Evolutionary conservation across 2,329 filamentous ascomycete genomes (phyloP).

Genomic region (Drechslerella coelobrocha): DNA sequence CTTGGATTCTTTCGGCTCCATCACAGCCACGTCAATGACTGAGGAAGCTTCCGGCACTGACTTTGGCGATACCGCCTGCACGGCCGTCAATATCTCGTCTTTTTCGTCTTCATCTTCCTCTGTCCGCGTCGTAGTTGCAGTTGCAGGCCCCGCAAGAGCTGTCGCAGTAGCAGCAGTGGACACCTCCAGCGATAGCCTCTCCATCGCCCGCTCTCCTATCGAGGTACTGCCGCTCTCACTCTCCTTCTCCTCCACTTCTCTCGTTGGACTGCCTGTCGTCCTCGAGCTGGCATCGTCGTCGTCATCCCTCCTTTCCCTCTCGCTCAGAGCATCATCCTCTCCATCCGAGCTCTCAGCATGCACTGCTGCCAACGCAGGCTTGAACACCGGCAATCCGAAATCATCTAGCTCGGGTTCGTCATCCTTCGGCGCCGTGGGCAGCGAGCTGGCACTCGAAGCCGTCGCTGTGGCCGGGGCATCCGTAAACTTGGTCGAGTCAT

Average conservation of each 20-base stretch:
- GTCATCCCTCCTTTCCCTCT: conserved; percentile 18
- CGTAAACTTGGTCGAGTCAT: neutral
- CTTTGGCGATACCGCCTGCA: neutral
- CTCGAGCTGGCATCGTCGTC: conserved; percentile 39
- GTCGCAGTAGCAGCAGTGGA: conserved; percentile 2
- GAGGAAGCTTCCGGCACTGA: neutral
- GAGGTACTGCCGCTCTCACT: neutral
- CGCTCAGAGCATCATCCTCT: conserved; percentile 29
- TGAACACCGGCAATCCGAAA: conserved; percentile 45
- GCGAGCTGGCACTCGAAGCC: conserved; percentile 52
- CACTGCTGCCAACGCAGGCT: conserved; percentile 19
- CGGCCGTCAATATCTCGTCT: neutral
- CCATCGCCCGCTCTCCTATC: conserved; percentile 19
- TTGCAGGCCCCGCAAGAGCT: neutral
- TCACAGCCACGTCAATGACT: too few relatives aligned
- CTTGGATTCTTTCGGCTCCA: too few relatives aligned
- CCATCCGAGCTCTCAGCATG: conserved; percentile 44
- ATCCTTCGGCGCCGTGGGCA: neutral
- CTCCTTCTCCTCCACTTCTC: conserved; percentile 30
- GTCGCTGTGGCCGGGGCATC: neutral
- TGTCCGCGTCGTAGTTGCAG: neutral
- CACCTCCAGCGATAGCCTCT: conserved; percentile 9
- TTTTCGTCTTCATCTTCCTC: neutral
- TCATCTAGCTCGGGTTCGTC: conserved; percentile 40
- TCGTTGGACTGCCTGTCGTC: conserved; percentile 41